Evolutionary conservation across 2,329 filamentous ascomycete species (phyloP).

Genomic region (Botrytis fragariae): DNA sequence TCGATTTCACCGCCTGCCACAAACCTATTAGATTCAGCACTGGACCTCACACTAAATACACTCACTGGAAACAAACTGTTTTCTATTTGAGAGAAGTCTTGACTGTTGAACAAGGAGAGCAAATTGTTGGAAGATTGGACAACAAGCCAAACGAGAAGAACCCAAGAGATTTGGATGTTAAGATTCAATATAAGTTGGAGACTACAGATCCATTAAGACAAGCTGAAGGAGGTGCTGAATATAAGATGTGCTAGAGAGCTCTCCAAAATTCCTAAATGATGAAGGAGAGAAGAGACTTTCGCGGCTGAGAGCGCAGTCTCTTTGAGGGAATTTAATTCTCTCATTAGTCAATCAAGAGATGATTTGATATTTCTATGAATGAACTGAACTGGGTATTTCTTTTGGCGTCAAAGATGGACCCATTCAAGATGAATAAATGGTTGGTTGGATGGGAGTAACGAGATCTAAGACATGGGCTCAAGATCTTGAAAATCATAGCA

Average conservation of each 20-base stretch:
- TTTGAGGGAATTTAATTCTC: conserved; percentile 16
- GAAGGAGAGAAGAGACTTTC: conserved; percentile 29
- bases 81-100: conserved; percentile 95
- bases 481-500: conserved; percentile 1
- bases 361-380: conserved; percentile 9
- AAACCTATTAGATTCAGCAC: conserved; percentile 97
- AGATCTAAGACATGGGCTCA: conserved; percentile 3
- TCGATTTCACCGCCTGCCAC: conserved; percentile 97
- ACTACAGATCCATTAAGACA: conserved; percentile 70
- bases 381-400: conserved; percentile 6
- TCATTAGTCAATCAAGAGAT: not conserved
- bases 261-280: not conserved
- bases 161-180: conserved; percentile 90
- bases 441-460: conserved; percentile 6
- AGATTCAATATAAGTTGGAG: conserved; percentile 76
- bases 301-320: conserved; percentile 40
- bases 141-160: conserved; percentile 94
- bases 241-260: conserved; percentile 67
- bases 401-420: conserved; percentile 15
- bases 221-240: conserved; percentile 69
- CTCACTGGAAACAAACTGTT: conserved; percentile 99
- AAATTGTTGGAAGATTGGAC: conserved; percentile 67
- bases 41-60: conserved; percentile 97
- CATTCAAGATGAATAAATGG: conserved; percentile 7
- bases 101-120: conserved; percentile 85